These are phyloP conservation scores for Lonicera japonica DNA, from an alignment of 129 eudicot genomes.

Conservation along the genomic window DNA sequence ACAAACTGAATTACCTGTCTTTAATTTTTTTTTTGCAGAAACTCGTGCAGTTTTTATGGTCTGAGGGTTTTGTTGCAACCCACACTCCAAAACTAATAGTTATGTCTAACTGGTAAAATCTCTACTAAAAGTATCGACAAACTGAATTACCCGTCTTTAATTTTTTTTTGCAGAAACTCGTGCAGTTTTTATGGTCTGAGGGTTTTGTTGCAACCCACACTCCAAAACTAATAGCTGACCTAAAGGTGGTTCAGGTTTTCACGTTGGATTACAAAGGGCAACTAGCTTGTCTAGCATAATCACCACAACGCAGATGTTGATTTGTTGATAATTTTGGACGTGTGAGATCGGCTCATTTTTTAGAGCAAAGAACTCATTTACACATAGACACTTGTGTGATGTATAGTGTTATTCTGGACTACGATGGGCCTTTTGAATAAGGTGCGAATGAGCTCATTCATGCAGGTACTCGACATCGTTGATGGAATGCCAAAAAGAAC, in stretches of 20 bases:
- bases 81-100: too few relatives aligned
- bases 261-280: conserved; percentile 66
- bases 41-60: too few relatives aligned
- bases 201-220: conserved; percentile 67
- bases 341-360: conserved; percentile 83
- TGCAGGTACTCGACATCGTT: conserved; percentile 92
- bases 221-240: conserved; percentile 71
- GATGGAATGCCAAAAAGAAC: conserved; percentile 61
- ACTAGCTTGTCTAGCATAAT: conserved; percentile 91
- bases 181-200: conserved; percentile 48
- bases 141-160: too few relatives aligned
- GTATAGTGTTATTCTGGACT: conserved; percentile 21
- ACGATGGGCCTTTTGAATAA: not conserved
- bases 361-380: conserved; percentile 84
- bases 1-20: too few relatives aligned
- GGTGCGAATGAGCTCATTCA: conserved; percentile 5
- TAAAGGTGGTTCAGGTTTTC: conserved; percentile 90
- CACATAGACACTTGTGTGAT: conserved; percentile 95
- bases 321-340: conserved; percentile 81
- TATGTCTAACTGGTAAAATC: too few relatives aligned
- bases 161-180: conserved; percentile 49
- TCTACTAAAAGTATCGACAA: too few relatives aligned
- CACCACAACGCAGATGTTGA: conserved; percentile 94
- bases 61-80: too few relatives aligned
- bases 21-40: too few relatives aligned